Base-by-base conservation (phyloP, 2,329 filamentous ascomycete species). In the Fusarium sp. region DNA sequence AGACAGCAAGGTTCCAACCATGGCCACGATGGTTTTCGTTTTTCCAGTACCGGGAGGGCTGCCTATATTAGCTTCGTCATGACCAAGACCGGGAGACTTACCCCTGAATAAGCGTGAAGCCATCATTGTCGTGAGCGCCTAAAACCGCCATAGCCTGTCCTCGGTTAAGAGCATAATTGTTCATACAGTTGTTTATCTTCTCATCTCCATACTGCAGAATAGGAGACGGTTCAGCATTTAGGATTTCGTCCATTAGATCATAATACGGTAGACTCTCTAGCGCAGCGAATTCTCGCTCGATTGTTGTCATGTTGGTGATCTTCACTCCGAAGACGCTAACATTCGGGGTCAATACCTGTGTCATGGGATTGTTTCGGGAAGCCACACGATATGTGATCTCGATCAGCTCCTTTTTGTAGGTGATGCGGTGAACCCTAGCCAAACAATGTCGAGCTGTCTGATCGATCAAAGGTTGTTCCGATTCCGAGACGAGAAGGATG, bases 1-100 rank as follows among this genome's bases (percentile, higher is more conserved):
- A 18, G 69, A 81, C n/a, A 77, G 74, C 21, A 99, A 85, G 41
- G 94, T 93, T 39, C 96, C 96, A 29, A 98, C 95, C 86, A 99
- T 97, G 37, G 95, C 96, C 62, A 97, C 90, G 68, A 99, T 99
- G 0, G 96, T 99, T 81, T 99, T 99, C 0, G 96, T 99, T 84
- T 99, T 99, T 78, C 95, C 96, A 8, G 96, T 98, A 81, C 96
- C 96, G 3, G 96, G 96, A 56, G 96, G 96, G 61, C 94, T 92
- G 62, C 44, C 60, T 10, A 75, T 72, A 80, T 82, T 79, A 84
- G 79, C 65, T 58, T 70, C 68, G 41, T 29, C 33, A 38, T 12
- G 18, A 33, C 18, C 23, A 29, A 49, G 42, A 16, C 19, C 19
- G 39, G 19, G 45, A 31, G 55, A 78, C 85, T 79, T 85, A 91